Evolutionary conservation across 805 yeast species (phyloP).

Genomic region (Candida pseudoglaebosa): DNA sequence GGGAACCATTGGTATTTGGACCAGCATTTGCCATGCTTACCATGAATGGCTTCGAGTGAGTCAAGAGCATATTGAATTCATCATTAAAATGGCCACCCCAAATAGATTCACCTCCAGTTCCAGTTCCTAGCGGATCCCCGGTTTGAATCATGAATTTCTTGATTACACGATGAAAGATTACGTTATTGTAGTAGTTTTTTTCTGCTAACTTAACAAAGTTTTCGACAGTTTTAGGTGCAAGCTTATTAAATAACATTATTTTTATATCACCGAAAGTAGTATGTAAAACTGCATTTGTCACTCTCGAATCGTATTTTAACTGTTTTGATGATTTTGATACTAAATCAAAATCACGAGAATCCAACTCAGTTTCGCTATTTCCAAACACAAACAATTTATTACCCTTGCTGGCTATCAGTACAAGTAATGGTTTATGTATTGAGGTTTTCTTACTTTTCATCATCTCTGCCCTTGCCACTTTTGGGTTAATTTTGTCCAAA

Average conservation of each 20-base stretch:
- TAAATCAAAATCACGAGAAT: slow-evolving; percentile 10
- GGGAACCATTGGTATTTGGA: slow-evolving; percentile 23
- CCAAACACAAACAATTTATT: slow-evolving; percentile 11
- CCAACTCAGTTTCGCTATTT: slow-evolving; percentile 1
- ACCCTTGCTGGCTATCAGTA: slow-evolving; percentile 11
- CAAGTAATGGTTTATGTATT: slow-evolving; percentile 9
- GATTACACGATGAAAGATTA: slow-evolving; percentile 25
- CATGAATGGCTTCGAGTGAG: slow-evolving; percentile 27
- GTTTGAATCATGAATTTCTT: slow-evolving; percentile 23
- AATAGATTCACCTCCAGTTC: slow-evolving; percentile 24
- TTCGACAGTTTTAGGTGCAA: slow-evolving; percentile 40
- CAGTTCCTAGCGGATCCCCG: slow-evolving; percentile 22
- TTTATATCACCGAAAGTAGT: slow-evolving; percentile 43
- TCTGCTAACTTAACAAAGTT: slow-evolving; percentile 34
- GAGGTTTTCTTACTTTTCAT: slow-evolving; percentile 8
- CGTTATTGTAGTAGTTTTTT: slow-evolving; percentile 35
- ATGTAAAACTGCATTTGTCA: slow-evolving; percentile 15
- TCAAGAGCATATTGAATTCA: slow-evolving; percentile 23
- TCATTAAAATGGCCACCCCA: slow-evolving; percentile 25
- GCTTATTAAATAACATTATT: slow-evolving; percentile 27
- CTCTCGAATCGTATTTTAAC: slow-evolving; percentile 2
- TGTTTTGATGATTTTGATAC: slow-evolving; percentile 3
- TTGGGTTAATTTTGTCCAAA: slow-evolving; percentile 11
- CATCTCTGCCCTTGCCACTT: slow-evolving; percentile 17
- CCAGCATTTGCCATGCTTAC: slow-evolving; percentile 30